Evolutionary conservation across 2,329 filamentous ascomycete species (phyloP).

Genomic region (Fusarium sp.): DNA sequence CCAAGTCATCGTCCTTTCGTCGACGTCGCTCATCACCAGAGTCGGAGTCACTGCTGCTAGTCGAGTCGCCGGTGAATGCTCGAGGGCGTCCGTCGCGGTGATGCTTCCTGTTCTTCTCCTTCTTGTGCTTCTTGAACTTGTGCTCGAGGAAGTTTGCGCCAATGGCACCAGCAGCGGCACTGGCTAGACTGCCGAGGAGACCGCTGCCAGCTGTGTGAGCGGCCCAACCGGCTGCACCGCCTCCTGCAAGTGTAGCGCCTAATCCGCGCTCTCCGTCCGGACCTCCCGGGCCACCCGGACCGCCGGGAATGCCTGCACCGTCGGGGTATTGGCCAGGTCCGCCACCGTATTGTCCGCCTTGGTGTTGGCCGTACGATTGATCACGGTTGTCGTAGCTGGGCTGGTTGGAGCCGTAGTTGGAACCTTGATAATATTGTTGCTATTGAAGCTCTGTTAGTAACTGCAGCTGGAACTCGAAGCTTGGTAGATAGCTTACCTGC

Average conservation of each 20-base stretch:
- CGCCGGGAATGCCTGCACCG: constrained; percentile 4
- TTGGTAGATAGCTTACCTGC: constrained; percentile 7
- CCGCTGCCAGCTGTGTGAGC: constrained; percentile 61
- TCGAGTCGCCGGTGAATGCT: constrained; percentile 30
- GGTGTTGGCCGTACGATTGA: constrained; percentile 27
- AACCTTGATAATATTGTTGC: constrained; percentile 31
- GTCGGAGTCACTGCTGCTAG: constrained; percentile 38
- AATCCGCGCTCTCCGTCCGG: constrained; percentile 56
- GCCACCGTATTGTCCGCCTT: constrained; percentile 27
- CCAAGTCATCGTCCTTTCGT: constrained; percentile 17
- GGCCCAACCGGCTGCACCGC: constrained; percentile 58
- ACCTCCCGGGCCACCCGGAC: constrained; percentile 29
- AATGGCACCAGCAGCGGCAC: constrained; percentile 58
- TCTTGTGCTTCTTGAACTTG: constrained; percentile 46
- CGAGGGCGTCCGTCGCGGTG: constrained; percentile 34
- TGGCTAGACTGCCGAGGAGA: constrained; percentile 56
- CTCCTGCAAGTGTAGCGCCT: constrained; percentile 57
- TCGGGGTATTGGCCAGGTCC: constrained; percentile 18
- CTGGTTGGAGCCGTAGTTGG: constrained; percentile 27
- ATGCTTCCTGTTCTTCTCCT: constrained; percentile 38
- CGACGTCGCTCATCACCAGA: constrained; percentile 33
- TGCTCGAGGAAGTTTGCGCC: constrained; percentile 58
- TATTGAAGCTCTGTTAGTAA: background rate
- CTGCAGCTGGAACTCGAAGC: accelerated
- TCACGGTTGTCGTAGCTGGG: constrained; percentile 23